A percentile compares a stretch with the other conserved stretches of the same genome.
Evolutionary conservation across 2,329 filamentous ascomycete species (phyloP).

Genomic region (Diaporthe citri): DNA sequence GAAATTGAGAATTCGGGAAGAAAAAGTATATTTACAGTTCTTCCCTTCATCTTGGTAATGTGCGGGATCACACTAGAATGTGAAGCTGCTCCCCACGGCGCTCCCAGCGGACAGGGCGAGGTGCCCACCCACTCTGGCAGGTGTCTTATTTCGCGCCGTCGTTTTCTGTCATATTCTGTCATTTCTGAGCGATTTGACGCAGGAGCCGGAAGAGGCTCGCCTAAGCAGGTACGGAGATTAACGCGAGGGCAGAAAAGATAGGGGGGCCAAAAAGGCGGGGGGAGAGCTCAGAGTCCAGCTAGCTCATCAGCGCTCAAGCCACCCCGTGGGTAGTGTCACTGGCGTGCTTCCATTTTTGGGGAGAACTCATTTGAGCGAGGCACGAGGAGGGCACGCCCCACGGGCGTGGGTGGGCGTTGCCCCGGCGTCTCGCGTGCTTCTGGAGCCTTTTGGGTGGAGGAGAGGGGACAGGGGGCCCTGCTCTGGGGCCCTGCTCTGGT

Average conservation of each 20-base stretch:
- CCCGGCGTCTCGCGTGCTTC: constrained; percentile 28
- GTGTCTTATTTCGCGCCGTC: neutral
- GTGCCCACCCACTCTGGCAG: constrained; percentile 12
- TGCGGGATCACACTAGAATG: neutral
- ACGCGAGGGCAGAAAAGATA: neutral
- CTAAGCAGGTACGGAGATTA: constrained; percentile 26
- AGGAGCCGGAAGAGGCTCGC: constrained; percentile 26
- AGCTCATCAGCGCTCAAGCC: constrained; percentile 7
- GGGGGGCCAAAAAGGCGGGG: neutral
- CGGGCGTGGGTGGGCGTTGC: constrained; percentile 4
- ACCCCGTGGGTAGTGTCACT: neutral
- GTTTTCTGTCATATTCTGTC: constrained; percentile 18
- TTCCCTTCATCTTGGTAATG: constrained; percentile 1
- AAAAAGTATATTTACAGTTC: constrained; percentile 16
- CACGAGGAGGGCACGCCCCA: constrained; percentile 1
- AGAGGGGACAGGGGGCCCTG: neutral
- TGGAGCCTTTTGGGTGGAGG: constrained; percentile 21
- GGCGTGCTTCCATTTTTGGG: constrained; percentile 29
- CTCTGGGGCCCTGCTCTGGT: neutral
- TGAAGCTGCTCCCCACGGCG: neutral
- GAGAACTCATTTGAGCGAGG: constrained; percentile 14
- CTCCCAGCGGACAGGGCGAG: neutral
- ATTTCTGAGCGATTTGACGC: constrained; percentile 32
- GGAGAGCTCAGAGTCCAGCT: constrained; percentile 7
- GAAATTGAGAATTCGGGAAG: neutral